Base-by-base conservation (phyloP, 164 flowering plant genomes). In the Macadamia tetraphylla region DNA sequence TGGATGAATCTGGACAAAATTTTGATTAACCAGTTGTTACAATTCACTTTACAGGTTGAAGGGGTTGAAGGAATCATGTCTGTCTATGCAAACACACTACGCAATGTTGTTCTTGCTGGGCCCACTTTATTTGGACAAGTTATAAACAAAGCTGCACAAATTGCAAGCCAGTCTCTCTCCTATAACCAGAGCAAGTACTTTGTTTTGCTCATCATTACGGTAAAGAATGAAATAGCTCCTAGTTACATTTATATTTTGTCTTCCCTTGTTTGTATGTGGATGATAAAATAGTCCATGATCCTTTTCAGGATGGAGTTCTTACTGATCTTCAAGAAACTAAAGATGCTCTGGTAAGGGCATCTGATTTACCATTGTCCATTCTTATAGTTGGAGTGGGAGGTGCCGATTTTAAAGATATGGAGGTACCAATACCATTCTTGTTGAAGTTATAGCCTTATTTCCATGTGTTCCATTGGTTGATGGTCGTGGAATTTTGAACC, bases 331-430 rank as follows among this genome's bases (percentile, higher is more conserved):
- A 83, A 70, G 97, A 91, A 80, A 90, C 97, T 4, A 85, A 67
- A 65, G 81, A 94, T 78, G 88, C 98, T 65, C 58, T 94, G 79
- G 97, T 94, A 57, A 86, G 72, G 75, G 97, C 98, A 65, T 94
- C 98, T 61, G 97, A 91, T 75, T 82, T 94, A 53, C 98, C 98
- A 1, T 77, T 94, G 18, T 92, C 97, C 18, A 80, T 94, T 75
- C 93, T 91, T n/a, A 83, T 94, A 52, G 92, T 94, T 75, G 98
- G 98, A 72, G 98, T 94, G 15, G 98, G 98, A 43, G 71, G 78
- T 59, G 95, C 97, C 31, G 95, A 92, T 81, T 94, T 92, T 56
- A 83, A 66, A 68, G 81, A 83, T 69, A 94, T 92, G 98, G 95
- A 92, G 97, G 98, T 91, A 80, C 44, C 11, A 29, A 11, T 35